These are phyloP conservation scores for Isabelozyma gotoi DNA, from an alignment of 805 yeast genomes.

Conservation along the genomic window DNA sequence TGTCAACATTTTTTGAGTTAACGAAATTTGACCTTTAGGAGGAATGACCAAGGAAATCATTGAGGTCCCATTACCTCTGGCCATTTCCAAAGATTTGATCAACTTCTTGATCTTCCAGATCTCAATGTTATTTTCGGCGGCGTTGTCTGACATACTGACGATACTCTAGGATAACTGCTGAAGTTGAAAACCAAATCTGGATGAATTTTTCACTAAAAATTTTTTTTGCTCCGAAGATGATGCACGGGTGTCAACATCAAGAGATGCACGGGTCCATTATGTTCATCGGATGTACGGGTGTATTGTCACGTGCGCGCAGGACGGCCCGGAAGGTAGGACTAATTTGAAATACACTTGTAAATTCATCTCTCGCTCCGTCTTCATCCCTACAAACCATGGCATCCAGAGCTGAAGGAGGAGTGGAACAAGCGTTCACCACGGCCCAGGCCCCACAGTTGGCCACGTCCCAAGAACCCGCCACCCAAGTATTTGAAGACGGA, in stretches of 20 bases:
- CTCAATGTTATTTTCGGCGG: slow-evolving; percentile 94
- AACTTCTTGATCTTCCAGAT: slow-evolving; percentile 98
- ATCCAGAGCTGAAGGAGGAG: neutral
- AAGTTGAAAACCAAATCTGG: neutral
- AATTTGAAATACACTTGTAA: no score
- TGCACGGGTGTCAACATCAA: no score
- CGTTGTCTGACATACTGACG: slow-evolving; percentile 22
- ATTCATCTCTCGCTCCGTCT: no score
- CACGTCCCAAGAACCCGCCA: neutral
- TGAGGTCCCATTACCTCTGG: slow-evolving; percentile 98
- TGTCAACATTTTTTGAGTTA: slow-evolving; percentile 85
- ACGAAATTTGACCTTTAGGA: slow-evolving; percentile 90
- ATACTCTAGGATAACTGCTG: neutral
- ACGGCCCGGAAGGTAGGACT: no score
- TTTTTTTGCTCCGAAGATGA: neutral
- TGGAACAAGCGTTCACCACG: neutral
- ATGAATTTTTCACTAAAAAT: neutral
- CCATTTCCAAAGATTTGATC: slow-evolving; percentile 80
- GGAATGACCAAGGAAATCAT: slow-evolving; percentile 97
- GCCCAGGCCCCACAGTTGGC: neutral
- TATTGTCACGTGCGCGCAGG: neutral
- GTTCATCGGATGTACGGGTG: neutral
- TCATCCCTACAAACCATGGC: neutral
- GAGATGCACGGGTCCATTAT: neutral
- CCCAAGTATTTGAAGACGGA: slow-evolving; percentile 5